Evolutionary conservation across 768 basidiomycete genomes (phyloP).

Genomic region (Mycena capillaripes): DNA sequence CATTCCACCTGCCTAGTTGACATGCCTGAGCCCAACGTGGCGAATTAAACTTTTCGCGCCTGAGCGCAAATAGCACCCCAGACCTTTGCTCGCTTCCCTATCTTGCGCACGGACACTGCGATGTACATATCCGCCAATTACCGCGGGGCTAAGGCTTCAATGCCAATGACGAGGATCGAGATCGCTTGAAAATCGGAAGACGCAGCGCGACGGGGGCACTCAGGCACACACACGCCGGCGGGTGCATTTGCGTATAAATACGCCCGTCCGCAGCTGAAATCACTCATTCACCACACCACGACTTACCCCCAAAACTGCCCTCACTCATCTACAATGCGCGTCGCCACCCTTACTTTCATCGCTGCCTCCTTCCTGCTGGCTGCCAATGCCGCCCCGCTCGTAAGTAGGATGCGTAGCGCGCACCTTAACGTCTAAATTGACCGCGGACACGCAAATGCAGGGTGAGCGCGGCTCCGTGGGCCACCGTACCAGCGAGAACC

Average conservation of each 20-base stretch:
- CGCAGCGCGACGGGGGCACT: background rate
- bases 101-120: constrained; percentile 4
- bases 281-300: background rate
- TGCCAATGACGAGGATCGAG: constrained; percentile 22
- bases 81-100: constrained; percentile 21
- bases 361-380: background rate
- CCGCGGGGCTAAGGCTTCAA: constrained; percentile 15
- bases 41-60: constrained; percentile 25
- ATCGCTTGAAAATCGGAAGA: constrained; percentile 30
- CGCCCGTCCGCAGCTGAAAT: background rate
- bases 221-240: background rate
- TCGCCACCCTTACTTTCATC: background rate
- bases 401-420: background rate
- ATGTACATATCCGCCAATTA: constrained; percentile 28
- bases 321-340: constrained; percentile 6
- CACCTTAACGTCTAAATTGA: constrained; percentile 11
- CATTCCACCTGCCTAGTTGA: constrained; percentile 5
- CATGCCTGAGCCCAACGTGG: constrained; percentile 15
- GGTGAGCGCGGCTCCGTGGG: constrained; percentile 13
- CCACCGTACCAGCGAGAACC: background rate
- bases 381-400: constrained; percentile 20
- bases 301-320: background rate
- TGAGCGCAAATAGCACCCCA: background rate
- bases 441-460: constrained; percentile 14
- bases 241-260: constrained; percentile 13